A percentile compares a stretch with the other conserved stretches of the same genome.
Conservation (phyloP, 164 flowering plant genomes). For the Nymphaea colorata region DNA sequence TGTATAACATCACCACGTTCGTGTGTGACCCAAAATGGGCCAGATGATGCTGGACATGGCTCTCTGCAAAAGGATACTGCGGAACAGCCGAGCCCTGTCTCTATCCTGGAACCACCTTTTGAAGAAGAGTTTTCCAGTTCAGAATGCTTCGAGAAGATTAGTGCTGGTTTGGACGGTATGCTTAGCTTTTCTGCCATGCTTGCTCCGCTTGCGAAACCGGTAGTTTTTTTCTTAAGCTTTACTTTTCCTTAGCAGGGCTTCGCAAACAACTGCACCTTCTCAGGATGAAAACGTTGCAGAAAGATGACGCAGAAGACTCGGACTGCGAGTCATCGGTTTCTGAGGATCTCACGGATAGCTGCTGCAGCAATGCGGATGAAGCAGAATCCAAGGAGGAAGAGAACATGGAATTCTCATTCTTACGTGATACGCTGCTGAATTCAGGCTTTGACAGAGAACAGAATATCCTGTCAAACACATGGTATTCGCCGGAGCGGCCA, state of each 20-base stretch:
- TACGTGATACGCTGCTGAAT: slow-evolving; percentile 42
- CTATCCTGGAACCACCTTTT: slow-evolving; percentile 62
- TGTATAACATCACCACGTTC: slow-evolving; percentile 15
- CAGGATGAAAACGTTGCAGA: slow-evolving; percentile 32
- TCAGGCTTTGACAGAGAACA: slow-evolving; percentile 25
- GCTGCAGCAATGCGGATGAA: neutral
- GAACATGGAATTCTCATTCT: slow-evolving; percentile 39
- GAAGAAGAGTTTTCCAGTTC: slow-evolving; percentile 54
- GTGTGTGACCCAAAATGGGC: neutral
- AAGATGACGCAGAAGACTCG: slow-evolving; percentile 25
- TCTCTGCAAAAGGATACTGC: slow-evolving; percentile 27
- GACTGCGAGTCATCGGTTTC: slow-evolving; percentile 38
- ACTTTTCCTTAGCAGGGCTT: slow-evolving; percentile 19
- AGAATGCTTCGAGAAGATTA: slow-evolving; percentile 71
- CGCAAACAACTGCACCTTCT: slow-evolving; percentile 40
- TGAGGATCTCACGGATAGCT: slow-evolving; percentile 30
- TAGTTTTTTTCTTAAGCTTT: neutral
- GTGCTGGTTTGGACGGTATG: slow-evolving; percentile 73
- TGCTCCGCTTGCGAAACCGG: neutral
- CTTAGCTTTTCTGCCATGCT: neutral
- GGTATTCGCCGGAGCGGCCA: slow-evolving; percentile 42
- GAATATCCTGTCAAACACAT: slow-evolving; percentile 12
- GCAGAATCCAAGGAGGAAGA: slow-evolving; percentile 17
- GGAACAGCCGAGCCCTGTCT: slow-evolving; percentile 77
- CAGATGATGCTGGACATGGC: neutral